phyloP scores from a whole-genome alignment of 192 early-diverging fungal species.

The Spinellus fusiger region DNA sequence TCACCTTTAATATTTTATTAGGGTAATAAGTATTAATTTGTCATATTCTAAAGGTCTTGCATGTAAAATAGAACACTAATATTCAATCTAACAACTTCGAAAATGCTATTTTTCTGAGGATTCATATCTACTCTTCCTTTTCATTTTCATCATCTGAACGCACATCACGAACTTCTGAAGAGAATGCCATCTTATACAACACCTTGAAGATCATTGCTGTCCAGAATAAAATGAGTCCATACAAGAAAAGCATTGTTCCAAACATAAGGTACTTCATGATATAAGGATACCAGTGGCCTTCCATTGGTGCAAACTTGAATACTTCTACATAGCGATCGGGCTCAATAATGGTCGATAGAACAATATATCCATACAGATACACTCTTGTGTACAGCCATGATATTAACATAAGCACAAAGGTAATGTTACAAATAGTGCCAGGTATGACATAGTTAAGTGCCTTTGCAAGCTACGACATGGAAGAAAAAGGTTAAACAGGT shows the following conservation, averaged over 20 bases:
- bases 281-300: slow-evolving; percentile 46
- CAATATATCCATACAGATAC: slow-evolving; percentile 62
- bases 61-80: no score
- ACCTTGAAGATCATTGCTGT: slow-evolving; percentile 60
- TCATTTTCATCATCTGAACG: slow-evolving; percentile 63
- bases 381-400: slow-evolving; percentile 75
- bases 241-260: slow-evolving; percentile 42
- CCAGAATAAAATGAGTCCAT: slow-evolving; percentile 65
- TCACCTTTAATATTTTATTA: no score
- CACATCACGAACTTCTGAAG: slow-evolving; percentile 52
- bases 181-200: slow-evolving; percentile 49
- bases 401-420: slow-evolving; percentile 63
- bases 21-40: no score
- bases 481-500: not conserved
- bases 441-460: slow-evolving; percentile 66
- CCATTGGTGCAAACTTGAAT: slow-evolving; percentile 35
- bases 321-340: slow-evolving; percentile 47
- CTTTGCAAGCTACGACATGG: slow-evolving; percentile 55
- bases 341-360: slow-evolving; percentile 50
- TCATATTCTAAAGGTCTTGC: no score
- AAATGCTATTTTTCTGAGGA: no score
- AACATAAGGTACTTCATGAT: slow-evolving; percentile 39
- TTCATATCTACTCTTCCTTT: slow-evolving; percentile 15
- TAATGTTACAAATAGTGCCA: slow-evolving; percentile 45
- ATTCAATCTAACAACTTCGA: no score